These are phyloP conservation scores for Adansonia madagascariensis DNA, from an alignment of 441 rosid species.

Conservation along the genomic window DNA sequence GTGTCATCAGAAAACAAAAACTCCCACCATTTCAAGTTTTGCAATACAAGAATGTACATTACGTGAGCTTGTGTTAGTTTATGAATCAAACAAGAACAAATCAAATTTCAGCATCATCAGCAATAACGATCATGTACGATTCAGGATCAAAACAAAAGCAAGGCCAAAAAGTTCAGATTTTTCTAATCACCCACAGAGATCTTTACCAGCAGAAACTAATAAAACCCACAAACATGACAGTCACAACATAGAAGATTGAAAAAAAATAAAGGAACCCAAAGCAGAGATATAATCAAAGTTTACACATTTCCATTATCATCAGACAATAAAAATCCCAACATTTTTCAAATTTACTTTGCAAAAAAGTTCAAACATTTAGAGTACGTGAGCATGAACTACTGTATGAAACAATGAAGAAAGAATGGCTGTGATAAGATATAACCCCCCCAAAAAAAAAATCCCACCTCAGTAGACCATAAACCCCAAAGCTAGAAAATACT, in stretches of 20 bases:
- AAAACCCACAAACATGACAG: not conserved
- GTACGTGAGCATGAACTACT: not conserved
- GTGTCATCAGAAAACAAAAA: not conserved
- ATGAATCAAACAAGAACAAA: not conserved
- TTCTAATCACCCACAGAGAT: not conserved
- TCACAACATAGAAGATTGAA: not conserved
- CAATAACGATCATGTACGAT: not conserved
- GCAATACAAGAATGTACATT: not conserved
- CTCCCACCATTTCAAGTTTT: not conserved
- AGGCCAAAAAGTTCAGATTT: not conserved
- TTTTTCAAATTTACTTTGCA: not conserved
- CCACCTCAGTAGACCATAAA: not conserved
- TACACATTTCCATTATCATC: not conserved
- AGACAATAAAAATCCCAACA: not conserved
- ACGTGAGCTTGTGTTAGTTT: not conserved
- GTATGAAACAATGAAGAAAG: not conserved
- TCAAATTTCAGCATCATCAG: not conserved
- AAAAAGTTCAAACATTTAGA: not conserved
- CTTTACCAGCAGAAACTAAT: not conserved
- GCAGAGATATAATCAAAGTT: not conserved
- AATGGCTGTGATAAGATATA: not conserved
- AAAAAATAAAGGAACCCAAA: not conserved
- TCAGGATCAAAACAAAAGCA: not conserved
- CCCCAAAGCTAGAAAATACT: not conserved
- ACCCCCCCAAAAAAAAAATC: not conserved